Conservation (phyloP, 2,329 filamentous ascomycete genomes). For the Mycosphaerella sp. region DNA sequence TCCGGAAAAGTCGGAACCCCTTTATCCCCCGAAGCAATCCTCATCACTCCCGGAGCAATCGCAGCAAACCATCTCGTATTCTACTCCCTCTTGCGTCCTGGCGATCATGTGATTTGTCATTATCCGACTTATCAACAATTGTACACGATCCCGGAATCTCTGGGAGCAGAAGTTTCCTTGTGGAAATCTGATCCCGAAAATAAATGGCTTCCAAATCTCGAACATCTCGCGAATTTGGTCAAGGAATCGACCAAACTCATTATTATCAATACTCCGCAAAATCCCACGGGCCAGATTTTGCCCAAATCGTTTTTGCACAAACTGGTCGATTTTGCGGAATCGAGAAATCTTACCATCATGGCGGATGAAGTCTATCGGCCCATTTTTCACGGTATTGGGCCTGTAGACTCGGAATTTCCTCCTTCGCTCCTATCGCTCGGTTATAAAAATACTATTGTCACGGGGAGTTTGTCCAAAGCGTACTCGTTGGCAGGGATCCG, state of each 20-base stretch:
- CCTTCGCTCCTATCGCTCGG: slow-evolving; percentile 65
- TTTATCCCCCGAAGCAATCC: slow-evolving; percentile 55
- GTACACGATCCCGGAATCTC: slow-evolving; percentile 64
- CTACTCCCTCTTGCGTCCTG: slow-evolving; percentile 63
- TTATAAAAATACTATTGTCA: slow-evolving; percentile 64
- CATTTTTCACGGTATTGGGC: slow-evolving; percentile 64
- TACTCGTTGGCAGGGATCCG: slow-evolving; percentile 77
- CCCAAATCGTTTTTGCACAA: slow-evolving; percentile 53
- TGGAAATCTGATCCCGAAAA: slow-evolving; percentile 64
- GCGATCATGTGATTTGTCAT: slow-evolving; percentile 79
- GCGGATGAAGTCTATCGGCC: slow-evolving; percentile 80
- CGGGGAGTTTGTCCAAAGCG: slow-evolving; percentile 78
- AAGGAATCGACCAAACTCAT: slow-evolving; percentile 65
- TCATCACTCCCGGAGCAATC: slow-evolving; percentile 76
- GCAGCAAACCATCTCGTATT: slow-evolving; percentile 76
- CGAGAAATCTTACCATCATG: slow-evolving; percentile 60
- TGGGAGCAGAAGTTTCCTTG: slow-evolving; percentile 70
- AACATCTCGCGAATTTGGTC: slow-evolving; percentile 59
- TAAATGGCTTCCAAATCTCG: slow-evolving; percentile 60
- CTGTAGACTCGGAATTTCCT: slow-evolving; percentile 50
- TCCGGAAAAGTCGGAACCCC: slow-evolving; percentile 47
- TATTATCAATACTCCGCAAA: slow-evolving; percentile 70
- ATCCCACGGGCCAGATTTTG: slow-evolving; percentile 69
- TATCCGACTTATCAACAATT: slow-evolving; percentile 84
- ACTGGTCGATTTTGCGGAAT: slow-evolving; percentile 58